phyloP scores from a whole-genome alignment of 768 basidiomycete species.

The Mycena belliarum region DNA sequence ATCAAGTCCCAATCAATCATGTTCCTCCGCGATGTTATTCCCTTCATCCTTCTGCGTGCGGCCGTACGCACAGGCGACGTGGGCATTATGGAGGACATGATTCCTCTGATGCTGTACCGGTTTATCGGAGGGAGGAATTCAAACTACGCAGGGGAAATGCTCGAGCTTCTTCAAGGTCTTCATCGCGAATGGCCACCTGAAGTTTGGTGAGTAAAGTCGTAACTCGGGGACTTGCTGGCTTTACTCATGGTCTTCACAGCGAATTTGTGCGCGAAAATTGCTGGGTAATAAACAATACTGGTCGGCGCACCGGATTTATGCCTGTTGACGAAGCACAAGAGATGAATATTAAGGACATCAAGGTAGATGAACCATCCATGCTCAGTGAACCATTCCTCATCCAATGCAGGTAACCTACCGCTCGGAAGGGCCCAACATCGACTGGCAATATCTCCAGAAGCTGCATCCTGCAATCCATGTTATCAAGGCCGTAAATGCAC shows the following conservation, averaged over 20 bases:
- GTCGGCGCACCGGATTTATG: not conserved
- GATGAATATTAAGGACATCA: slow-evolving; percentile 21
- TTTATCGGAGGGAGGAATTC: slow-evolving; percentile 28
- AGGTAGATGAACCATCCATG: slow-evolving; percentile 6
- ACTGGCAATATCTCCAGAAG: slow-evolving; percentile 19
- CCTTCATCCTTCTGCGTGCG: not conserved
- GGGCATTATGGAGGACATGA: slow-evolving; percentile 24
- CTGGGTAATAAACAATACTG: slow-evolving; percentile 14
- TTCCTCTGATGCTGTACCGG: slow-evolving; percentile 27
- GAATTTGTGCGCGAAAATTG: too few species aligned
- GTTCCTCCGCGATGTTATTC: slow-evolving; percentile 30
- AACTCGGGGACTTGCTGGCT: too few species aligned
- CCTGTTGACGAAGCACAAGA: slow-evolving; percentile 20
- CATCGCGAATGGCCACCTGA: slow-evolving; percentile 28
- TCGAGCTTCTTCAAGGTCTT: slow-evolving; percentile 30
- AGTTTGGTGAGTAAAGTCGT: slow-evolving; percentile 14
- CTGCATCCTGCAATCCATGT: slow-evolving; percentile 22
- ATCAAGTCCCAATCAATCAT: slow-evolving; percentile 15
- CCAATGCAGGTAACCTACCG: slow-evolving; percentile 7
- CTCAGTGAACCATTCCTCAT: not conserved
- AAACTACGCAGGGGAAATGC: slow-evolving; percentile 29
- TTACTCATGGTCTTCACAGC: too few species aligned
- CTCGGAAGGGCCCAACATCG: slow-evolving; percentile 20
- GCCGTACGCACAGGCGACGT: slow-evolving; percentile 28
- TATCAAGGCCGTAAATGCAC: slow-evolving; percentile 14